These are phyloP conservation scores for Capronia americana DNA, from an alignment of 2,329 filamentous ascomycete species.

Conservation along the genomic window DNA sequence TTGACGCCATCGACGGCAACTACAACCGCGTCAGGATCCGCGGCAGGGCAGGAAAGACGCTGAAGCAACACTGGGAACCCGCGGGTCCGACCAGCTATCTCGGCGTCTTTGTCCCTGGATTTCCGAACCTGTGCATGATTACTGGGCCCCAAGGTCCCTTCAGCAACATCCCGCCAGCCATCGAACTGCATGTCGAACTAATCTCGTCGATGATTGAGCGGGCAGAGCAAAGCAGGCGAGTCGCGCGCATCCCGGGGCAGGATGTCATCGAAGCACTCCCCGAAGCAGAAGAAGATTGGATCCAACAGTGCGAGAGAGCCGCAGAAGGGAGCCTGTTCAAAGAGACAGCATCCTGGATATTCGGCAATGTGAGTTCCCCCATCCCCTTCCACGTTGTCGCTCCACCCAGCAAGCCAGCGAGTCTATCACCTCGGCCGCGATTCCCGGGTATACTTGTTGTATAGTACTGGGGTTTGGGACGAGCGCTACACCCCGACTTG, in stretches of 20 bases:
- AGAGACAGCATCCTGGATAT: conserved; percentile 60
- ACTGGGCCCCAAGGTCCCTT: conserved; percentile 64
- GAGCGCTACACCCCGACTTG: no score
- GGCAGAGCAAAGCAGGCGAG: conserved; percentile 48
- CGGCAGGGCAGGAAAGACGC: conserved; percentile 39
- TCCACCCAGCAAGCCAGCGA: background rate
- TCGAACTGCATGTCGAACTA: conserved; percentile 64
- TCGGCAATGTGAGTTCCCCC: conserved; percentile 52
- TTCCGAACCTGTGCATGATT: conserved; percentile 58
- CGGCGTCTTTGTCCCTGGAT: conserved; percentile 49
- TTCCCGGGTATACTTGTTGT: background rate
- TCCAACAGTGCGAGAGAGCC: conserved; percentile 49
- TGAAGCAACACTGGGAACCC: conserved; percentile 45
- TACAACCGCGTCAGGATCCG: conserved; percentile 44
- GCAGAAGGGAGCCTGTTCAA: conserved; percentile 50
- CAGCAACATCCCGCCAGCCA: conserved; percentile 61
- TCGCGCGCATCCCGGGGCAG: background rate
- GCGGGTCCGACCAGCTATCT: conserved; percentile 46
- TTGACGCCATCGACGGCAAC: conserved; percentile 47
- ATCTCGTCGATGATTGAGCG: conserved; percentile 52
- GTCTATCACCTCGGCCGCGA: background rate
- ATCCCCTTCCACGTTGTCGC: background rate
- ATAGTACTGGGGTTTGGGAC: background rate
- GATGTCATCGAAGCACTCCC: conserved; percentile 56
- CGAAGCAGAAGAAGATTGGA: conserved; percentile 58